Conservation (phyloP, 2,329 filamentous ascomycete species). For the Simplicillium aogashimaense region DNA sequence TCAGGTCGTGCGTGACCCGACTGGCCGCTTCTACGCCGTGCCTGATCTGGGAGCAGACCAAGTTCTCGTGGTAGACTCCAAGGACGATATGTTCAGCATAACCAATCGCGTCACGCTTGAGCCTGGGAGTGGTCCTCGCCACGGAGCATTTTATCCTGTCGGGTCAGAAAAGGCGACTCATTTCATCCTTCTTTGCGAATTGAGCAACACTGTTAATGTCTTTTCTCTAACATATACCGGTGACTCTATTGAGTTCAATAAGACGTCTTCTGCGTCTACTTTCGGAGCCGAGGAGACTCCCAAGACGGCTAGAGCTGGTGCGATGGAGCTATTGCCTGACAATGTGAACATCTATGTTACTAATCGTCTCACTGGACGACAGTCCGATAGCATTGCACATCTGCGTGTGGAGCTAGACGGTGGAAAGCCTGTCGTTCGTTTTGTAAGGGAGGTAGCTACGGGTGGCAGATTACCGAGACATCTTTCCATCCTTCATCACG, state of each 20-base stretch:
- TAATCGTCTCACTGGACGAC: conserved; percentile 36
- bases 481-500: conserved; percentile 23
- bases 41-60: conserved; percentile 39
- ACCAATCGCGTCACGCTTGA: conserved; percentile 20
- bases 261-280: conserved; percentile 27
- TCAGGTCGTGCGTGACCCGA: conserved; percentile 36
- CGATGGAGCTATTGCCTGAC: conserved; percentile 30
- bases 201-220: conserved; percentile 31
- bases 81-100: conserved; percentile 28
- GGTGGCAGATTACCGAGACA: conserved; percentile 32
- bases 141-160: conserved; percentile 36
- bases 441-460: conserved; percentile 21
- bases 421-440: conserved; percentile 17
- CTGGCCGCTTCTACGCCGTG: conserved; percentile 37
- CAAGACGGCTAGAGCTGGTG: conserved; percentile 31
- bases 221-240: conserved; percentile 29
- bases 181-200: conserved; percentile 38
- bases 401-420: conserved; percentile 23
- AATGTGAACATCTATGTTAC: conserved; percentile 37
- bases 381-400: conserved; percentile 36
- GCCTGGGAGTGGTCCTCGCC: conserved; percentile 37
- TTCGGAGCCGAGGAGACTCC: conserved; percentile 25
- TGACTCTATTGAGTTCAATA: conserved; percentile 23
- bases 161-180: conserved; percentile 24
- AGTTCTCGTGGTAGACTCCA: conserved; percentile 34